These are phyloP conservation scores for Dalbergia cultrata DNA, from an alignment of 306 rosid genomes.

Conservation along the genomic window DNA sequence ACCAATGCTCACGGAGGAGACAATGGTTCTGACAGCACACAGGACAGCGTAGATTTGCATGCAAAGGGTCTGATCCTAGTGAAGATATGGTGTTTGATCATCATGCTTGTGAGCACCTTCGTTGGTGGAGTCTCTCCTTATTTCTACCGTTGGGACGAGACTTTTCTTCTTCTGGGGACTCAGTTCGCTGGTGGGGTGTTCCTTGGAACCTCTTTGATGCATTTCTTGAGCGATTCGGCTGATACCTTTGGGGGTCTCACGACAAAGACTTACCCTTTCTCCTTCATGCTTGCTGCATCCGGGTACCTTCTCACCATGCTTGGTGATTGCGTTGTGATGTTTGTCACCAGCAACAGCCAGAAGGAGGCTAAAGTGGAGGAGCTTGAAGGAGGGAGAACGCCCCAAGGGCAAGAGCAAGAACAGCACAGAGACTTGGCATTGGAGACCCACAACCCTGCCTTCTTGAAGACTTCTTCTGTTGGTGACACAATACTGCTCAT, in stretches of 20 bases:
- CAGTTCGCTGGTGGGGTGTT: conserved; percentile 84
- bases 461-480: conserved; percentile 59
- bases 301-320: conserved; percentile 81
- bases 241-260: conserved; percentile 62
- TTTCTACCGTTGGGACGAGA: conserved; percentile 72
- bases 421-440: neutral
- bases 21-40: neutral
- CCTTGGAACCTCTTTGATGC: conserved; percentile 77
- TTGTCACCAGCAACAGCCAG: conserved; percentile 40
- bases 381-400: conserved; percentile 58
- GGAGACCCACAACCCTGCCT: conserved; percentile 31
- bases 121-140: conserved; percentile 73
- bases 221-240: conserved; percentile 75
- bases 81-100: conserved; percentile 81
- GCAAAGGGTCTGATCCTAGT: conserved; percentile 57
- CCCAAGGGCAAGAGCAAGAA: conserved; percentile 34
- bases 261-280: conserved; percentile 70
- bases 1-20: conserved; percentile 63
- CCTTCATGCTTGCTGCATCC: conserved; percentile 73
- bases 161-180: conserved; percentile 74
- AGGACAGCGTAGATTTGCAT: conserved; percentile 42
- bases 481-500: conserved; percentile 82
- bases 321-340: conserved; percentile 61
- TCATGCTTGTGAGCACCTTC: conserved; percentile 67
- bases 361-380: conserved; percentile 60